These are phyloP conservation scores for Guillardia theta DNA, from an alignment of 78 protist species.

Conservation along the genomic window DNA sequence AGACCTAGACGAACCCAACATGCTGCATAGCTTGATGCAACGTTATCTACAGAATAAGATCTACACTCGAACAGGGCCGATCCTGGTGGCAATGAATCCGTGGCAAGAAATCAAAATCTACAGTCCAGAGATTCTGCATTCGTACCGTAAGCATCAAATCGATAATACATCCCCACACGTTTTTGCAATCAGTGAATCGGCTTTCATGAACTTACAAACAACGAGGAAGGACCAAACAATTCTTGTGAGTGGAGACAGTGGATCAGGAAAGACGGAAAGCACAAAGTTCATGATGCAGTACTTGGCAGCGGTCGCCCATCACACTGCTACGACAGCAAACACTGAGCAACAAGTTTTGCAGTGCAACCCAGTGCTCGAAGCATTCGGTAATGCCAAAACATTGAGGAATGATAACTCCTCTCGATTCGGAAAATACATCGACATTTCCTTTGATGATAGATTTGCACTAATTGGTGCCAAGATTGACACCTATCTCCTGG, in stretches of 20 bases:
- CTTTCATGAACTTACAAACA: background rate
- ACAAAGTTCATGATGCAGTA: conserved; percentile 55
- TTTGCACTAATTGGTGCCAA: conserved; percentile 17
- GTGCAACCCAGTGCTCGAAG: conserved; percentile 41
- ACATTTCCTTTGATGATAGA: conserved; percentile 27
- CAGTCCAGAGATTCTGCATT: background rate
- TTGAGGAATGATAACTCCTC: conserved; percentile 54
- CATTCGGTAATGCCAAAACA: conserved; percentile 61
- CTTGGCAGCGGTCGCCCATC: conserved; percentile 20
- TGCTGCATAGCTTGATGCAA: conserved; percentile 28
- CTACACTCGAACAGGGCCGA: conserved; percentile 47
- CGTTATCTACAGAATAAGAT: conserved; percentile 36
- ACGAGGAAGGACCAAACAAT: conserved; percentile 30
- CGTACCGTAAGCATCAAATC: background rate
- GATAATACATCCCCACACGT: conserved; percentile 31
- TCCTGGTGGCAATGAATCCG: conserved; percentile 44
- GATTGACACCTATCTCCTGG: conserved; percentile 72
- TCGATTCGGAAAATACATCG: conserved; percentile 54
- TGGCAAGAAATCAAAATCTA: conserved; percentile 3
- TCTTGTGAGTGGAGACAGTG: conserved; percentile 40
- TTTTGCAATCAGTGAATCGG: conserved; percentile 45
- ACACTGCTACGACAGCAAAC: background rate
- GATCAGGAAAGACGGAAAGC: conserved; percentile 60
- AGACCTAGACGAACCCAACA: conserved; percentile 50
- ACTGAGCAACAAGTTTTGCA: conserved; percentile 40